Evolutionary conservation across 1,139 yeast genomes (phyloP), one percentile per base, ranked within the genome.

Genomic region (Yamadazyma sp.): DNA sequence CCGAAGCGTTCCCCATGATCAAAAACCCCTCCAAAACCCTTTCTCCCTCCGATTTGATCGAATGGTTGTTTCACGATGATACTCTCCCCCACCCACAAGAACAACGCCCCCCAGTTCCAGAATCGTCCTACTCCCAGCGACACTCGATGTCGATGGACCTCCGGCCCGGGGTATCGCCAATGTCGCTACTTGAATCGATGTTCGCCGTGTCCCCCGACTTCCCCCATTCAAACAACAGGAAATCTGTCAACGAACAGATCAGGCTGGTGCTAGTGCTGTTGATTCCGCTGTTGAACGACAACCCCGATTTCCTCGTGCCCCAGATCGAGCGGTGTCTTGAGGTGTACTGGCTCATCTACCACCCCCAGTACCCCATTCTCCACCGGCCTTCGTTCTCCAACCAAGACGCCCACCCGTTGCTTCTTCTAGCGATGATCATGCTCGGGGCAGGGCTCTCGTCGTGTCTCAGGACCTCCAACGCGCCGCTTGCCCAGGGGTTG

Each of bases 381-480:
- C 87, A 81, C 48, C 64, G 69, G 36, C 85, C 87, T 1, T 77
- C 85, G 1, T 81, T 81, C 54, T 66, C 71, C 33, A 72, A 80
- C 8, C 63, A 66, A 29, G 62, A 66, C 3, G 71, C 79, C 17
- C 79, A 79, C 4, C 76, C 80, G 0, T 66, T 81, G 8, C 56
- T 82, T 16, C 52, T 81, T 3, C 58, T 81, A 42, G 64, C 81
- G 2, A 73, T 82, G 69, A 71, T 81, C 2, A 66, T 80, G 72
- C 58, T 78, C 14, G 87, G 81, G 27, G 80, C 81, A 11, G 66
- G 71, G 34, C 42, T 61, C 23, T 46, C 51, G 18, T 31, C 46
- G 6, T 53, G 58, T 35, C 52, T 54, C 25, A 53, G 56, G 0
- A 27, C 34, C 14, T 34, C 38, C 6, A 61, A 54, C 23, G 22